phyloP scores from a whole-genome alignment of 163 green algal genomes.

The Scenedesmus sp. region DNA sequence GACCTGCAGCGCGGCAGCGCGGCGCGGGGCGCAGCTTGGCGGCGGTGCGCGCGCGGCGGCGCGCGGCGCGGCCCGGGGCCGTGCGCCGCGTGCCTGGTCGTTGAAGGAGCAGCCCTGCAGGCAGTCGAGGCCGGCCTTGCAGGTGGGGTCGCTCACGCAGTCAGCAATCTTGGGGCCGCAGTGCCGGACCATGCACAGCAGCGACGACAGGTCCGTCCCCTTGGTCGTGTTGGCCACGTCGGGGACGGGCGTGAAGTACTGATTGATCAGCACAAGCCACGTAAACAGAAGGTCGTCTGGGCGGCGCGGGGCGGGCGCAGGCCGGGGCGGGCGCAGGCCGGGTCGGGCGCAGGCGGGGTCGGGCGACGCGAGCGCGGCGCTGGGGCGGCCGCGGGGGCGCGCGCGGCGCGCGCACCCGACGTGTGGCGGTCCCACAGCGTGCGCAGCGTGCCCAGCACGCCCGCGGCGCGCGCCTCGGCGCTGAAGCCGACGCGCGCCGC shows the following conservation, averaged over 20 bases:
- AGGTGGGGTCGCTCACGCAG: slow-evolving; percentile 78
- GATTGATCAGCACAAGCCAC: slow-evolving; percentile 79
- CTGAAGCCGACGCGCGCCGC: slow-evolving; percentile 27
- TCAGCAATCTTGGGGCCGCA: slow-evolving; percentile 63
- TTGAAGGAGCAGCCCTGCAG: slow-evolving; percentile 81
- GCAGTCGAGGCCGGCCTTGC: slow-evolving; percentile 86
- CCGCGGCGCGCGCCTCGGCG: slow-evolving; percentile 23
- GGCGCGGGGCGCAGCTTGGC: background rate
- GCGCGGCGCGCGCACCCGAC: slow-evolving; percentile 21
- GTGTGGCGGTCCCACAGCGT: slow-evolving; percentile 34
- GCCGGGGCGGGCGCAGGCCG: background rate
- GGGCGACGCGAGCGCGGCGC: too few species aligned
- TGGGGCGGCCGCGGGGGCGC: too few species aligned
- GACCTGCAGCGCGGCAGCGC: slow-evolving; percentile 61
- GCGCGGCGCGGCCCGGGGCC: too few species aligned
- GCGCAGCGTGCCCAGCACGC: slow-evolving; percentile 27
- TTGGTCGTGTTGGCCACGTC: slow-evolving; percentile 58
- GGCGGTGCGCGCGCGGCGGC: too few species aligned
- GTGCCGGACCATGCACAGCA: slow-evolving; percentile 63
- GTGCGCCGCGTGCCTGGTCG: too few species aligned
- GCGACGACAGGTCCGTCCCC: slow-evolving; percentile 53
- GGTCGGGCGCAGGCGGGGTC: too few species aligned
- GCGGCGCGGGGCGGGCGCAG: background rate
- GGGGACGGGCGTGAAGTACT: slow-evolving; percentile 57
- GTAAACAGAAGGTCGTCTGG: slow-evolving; percentile 84